Percentiles rank a stretch among this genome's conserved stretches.
These are phyloP conservation scores for Salix suchowensis DNA, from an alignment of 345 rosid genomes.

Conservation along the genomic window DNA sequence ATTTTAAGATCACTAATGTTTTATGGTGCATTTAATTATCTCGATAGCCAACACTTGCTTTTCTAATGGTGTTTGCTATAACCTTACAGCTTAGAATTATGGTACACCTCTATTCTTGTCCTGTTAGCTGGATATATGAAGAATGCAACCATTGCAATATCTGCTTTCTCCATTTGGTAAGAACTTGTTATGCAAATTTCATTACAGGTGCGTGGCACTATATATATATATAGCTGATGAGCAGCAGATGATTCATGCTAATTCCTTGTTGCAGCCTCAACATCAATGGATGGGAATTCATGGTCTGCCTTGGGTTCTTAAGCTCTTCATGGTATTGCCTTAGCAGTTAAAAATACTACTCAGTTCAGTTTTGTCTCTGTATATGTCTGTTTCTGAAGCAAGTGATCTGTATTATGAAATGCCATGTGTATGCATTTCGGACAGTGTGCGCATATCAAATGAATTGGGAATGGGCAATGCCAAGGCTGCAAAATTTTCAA, in stretches of 20 bases:
- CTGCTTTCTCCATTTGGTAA: constrained; percentile 94
- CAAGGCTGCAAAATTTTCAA: constrained; percentile 32
- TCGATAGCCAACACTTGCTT: not conserved
- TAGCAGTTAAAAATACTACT: too few relatives aligned
- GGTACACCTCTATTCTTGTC: constrained; percentile 67
- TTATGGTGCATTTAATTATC: too few relatives aligned
- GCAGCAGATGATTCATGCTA: too few relatives aligned
- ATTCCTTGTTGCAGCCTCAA: constrained; percentile 33
- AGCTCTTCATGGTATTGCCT: constrained; percentile 22
- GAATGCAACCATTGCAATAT: constrained; percentile 51
- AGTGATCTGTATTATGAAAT: too few relatives aligned
- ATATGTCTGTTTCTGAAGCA: too few relatives aligned
- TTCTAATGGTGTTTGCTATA: not conserved
- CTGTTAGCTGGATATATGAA: constrained; percentile 69
- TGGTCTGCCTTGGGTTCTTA: constrained; percentile 38
- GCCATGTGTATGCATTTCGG: not conserved
- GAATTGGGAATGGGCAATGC: constrained; percentile 45
- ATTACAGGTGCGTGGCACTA: constrained; percentile 48
- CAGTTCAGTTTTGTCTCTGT: too few relatives aligned
- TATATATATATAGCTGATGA: too few relatives aligned
- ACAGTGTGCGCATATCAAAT: constrained; percentile 49
- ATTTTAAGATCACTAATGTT: too few relatives aligned
- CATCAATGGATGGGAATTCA: constrained; percentile 28
- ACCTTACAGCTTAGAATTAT: constrained; percentile 59
- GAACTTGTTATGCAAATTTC: constrained; percentile 23